Percentiles rank a stretch among this genome's conserved stretches.
Evolutionary conservation across 1,139 yeast genomes (phyloP).

Genomic region (Kazachstania sp.): DNA sequence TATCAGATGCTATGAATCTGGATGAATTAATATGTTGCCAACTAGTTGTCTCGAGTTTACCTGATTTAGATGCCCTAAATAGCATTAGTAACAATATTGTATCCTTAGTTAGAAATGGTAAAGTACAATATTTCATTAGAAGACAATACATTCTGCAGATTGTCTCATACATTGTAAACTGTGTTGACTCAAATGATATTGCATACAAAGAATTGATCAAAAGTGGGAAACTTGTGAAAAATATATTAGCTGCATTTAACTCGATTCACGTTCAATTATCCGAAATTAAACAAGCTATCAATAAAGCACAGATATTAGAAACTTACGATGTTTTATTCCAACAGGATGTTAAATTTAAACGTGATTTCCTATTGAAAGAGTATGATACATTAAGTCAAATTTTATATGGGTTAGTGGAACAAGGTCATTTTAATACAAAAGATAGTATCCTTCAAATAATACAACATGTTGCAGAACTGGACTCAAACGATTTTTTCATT

Average conservation of each 20-base stretch:
- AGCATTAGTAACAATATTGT: slow-evolving; percentile 42
- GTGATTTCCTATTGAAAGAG: slow-evolving; percentile 52
- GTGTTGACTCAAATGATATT: slow-evolving; percentile 20
- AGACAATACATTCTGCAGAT: slow-evolving; percentile 65
- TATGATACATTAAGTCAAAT: slow-evolving; percentile 70
- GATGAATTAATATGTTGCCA: slow-evolving; percentile 64
- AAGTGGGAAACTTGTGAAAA: slow-evolving; percentile 31
- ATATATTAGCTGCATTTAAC: slow-evolving; percentile 46
- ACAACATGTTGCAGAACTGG: slow-evolving; percentile 37
- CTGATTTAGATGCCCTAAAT: slow-evolving; percentile 35
- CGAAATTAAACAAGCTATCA: slow-evolving; percentile 53
- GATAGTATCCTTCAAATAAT: slow-evolving; percentile 38
- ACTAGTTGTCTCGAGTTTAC: slow-evolving; percentile 34
- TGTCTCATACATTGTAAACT: slow-evolving; percentile 47
- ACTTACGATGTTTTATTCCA: slow-evolving; percentile 43
- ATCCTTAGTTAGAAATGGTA: slow-evolving; percentile 55
- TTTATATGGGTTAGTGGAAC: slow-evolving; percentile 42
- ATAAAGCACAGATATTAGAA: slow-evolving; percentile 55
- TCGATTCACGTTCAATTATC: slow-evolving; percentile 48
- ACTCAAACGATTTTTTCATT: slow-evolving; percentile 52
- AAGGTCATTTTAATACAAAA: slow-evolving; percentile 33
- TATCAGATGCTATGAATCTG: slow-evolving; percentile 59
- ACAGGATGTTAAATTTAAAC: slow-evolving; percentile 48
- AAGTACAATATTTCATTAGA: slow-evolving; percentile 61
- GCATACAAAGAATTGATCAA: slow-evolving; percentile 17